These are phyloP conservation scores for Starmerella vitae DNA, from an alignment of 805 yeast species.

Conservation along the genomic window DNA sequence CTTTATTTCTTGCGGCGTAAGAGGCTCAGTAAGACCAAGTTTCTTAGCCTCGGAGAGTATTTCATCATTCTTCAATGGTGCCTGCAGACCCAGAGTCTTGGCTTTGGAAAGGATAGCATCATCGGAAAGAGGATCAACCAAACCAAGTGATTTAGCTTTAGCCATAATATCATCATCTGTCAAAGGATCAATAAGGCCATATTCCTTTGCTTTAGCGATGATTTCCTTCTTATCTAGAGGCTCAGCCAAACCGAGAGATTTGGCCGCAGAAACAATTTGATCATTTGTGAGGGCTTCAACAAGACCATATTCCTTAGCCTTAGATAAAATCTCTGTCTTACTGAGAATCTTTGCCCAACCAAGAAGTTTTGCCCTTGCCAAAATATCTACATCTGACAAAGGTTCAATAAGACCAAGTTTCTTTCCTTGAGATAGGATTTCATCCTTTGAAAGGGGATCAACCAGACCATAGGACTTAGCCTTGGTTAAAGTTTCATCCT, in stretches of 20 bases:
- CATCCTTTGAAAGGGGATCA: conserved; percentile 5
- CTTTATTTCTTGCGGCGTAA: conserved; percentile 1
- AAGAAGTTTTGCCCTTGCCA: background rate
- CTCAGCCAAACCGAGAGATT: conserved; percentile 34
- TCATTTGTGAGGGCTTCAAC: conserved; percentile 12
- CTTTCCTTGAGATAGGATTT: conserved; percentile 12
- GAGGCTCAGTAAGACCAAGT: conserved; percentile 20
- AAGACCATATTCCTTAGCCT: conserved; percentile 22
- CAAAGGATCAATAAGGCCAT: conserved; percentile 43
- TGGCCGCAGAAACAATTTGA: conserved; percentile 31
- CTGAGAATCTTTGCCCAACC: conserved; percentile 23
- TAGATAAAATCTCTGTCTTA: conserved; percentile 19
- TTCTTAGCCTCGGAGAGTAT: conserved; percentile 13
- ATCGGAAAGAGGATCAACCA: conserved; percentile 4
- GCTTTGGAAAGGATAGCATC: conserved; percentile 11
- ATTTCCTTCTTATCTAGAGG: conserved; percentile 29
- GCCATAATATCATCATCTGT: conserved; percentile 8
- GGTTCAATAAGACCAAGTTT: conserved; percentile 15
- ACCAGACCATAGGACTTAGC: conserved; percentile 11
- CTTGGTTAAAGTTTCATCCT: background rate
- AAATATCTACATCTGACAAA: conserved; percentile 2
- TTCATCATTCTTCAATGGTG: conserved; percentile 7
- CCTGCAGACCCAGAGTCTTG: conserved; percentile 9
- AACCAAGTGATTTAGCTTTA: conserved; percentile 12
- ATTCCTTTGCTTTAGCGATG: conserved; percentile 27